Percentiles rank a stretch among this genome's conserved stretches.
phyloP scores from a whole-genome alignment of 1,139 yeast species.

The Geotrichum histeridarum region DNA sequence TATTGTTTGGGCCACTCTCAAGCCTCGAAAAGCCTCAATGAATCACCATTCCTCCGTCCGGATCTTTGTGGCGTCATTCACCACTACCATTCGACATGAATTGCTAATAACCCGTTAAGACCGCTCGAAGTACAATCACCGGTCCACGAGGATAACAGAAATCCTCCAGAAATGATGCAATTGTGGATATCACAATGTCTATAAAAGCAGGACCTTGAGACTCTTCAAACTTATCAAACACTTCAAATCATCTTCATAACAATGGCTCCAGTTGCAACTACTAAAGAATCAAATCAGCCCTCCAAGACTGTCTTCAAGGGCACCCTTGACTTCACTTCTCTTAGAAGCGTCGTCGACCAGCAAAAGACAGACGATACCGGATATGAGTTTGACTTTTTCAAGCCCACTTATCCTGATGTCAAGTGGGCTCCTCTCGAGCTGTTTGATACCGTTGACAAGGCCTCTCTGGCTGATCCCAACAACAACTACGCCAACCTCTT shows the following conservation, averaged over 20 bases:
- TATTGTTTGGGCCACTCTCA: no score
- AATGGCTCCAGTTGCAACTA: constrained; percentile 3
- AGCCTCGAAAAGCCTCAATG: no score
- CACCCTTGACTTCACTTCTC: constrained; percentile 11
- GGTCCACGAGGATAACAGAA: no score
- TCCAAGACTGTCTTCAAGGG: constrained; percentile 12
- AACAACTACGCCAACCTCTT: constrained; percentile 46
- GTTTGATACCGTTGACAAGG: constrained; percentile 22
- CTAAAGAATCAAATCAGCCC: background rate
- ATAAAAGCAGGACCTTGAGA: background rate
- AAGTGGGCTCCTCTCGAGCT: constrained; percentile 29
- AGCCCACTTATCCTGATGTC: constrained; percentile 35
- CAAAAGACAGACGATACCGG: constrained; percentile 10
- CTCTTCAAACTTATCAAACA: background rate
- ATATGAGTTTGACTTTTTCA: constrained; percentile 21
- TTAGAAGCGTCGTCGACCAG: constrained; percentile 5
- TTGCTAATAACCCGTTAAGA: background rate
- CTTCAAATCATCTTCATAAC: background rate
- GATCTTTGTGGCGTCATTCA: background rate
- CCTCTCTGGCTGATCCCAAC: constrained; percentile 21
- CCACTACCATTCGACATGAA: background rate
- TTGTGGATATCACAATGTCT: no score
- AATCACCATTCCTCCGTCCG: background rate
- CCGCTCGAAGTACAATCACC: no score
- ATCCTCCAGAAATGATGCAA: no score